A percentile compares a stretch with the other conserved stretches of the same genome.
These are phyloP conservation scores for Gossypium ekmanianum DNA, from an alignment of 345 rosid species.

Conservation along the genomic window DNA sequence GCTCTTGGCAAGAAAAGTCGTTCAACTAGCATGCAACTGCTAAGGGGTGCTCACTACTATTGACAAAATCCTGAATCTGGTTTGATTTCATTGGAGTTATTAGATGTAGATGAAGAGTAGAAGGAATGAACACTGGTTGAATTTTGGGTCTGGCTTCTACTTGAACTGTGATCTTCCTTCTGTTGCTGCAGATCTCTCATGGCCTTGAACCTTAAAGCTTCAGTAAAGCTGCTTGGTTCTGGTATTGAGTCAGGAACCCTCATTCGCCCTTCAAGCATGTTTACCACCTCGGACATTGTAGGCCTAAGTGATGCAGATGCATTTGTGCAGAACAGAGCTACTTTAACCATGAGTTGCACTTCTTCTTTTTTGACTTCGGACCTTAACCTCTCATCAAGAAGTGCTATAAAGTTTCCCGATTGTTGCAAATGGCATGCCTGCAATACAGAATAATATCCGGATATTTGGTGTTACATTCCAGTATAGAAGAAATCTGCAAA, in stretches of 20 bases:
- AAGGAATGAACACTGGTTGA: conserved; percentile 24
- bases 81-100: neutral
- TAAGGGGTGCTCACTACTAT: neutral
- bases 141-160: conserved; percentile 34
- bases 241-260: conserved; percentile 34
- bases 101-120: conserved; percentile 25
- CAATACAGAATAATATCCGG: neutral
- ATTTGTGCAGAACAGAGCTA: conserved; percentile 47
- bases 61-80: neutral
- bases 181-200: conserved; percentile 40
- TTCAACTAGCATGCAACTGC: neutral
- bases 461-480: neutral
- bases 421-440: conserved; percentile 45
- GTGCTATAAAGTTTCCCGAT: conserved; percentile 34
- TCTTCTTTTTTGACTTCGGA: conserved; percentile 37
- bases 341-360: conserved; percentile 38
- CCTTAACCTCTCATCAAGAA: conserved; percentile 43
- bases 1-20: neutral
- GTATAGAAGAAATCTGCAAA: neutral
- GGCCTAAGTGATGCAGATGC: conserved; percentile 50
- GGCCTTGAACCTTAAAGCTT: conserved; percentile 36
- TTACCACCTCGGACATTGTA: conserved; percentile 54
- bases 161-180: conserved; percentile 19
- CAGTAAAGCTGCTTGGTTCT: conserved; percentile 29
- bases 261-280: conserved; percentile 45